Evolutionary conservation across 140 eudicot species (phyloP).

Genomic region (Erigeron philadelphicus): DNA sequence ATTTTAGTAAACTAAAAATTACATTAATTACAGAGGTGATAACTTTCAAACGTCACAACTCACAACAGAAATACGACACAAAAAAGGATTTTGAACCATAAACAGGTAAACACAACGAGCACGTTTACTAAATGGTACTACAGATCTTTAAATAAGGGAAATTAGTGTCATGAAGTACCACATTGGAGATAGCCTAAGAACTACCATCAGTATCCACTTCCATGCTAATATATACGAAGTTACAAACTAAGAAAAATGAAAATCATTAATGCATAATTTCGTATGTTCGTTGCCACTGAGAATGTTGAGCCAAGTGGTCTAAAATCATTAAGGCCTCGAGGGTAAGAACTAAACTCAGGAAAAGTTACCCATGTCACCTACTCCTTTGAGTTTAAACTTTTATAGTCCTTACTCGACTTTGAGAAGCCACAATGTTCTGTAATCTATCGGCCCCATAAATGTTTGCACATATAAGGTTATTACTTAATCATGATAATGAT

Average conservation of each 20-base stretch:
- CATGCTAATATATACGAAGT: not conserved
- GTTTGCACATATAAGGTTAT: no score
- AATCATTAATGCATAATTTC: not conserved
- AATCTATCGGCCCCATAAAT: not conserved
- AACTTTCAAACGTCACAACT: no score
- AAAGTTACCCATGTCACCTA: not conserved
- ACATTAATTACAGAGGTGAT: no score
- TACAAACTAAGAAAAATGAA: not conserved
- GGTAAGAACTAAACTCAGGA: constrained; percentile 4
- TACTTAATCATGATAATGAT: not conserved
- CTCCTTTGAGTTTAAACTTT: not conserved
- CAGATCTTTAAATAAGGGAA: no score
- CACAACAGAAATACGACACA: no score
- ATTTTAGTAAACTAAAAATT: no score
- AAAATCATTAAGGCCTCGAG: not conserved
- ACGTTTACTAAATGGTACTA: no score
- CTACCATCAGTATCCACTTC: not conserved
- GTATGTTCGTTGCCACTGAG: constrained; percentile 3
- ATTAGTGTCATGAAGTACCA: no score
- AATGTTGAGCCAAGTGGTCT: constrained; percentile 10
- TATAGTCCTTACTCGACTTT: not conserved
- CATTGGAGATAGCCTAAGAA: not conserved
- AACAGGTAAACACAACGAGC: no score
- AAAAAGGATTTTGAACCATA: no score
- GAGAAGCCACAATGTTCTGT: not conserved